phyloP scores from a whole-genome alignment of 805 yeast species.

The Candida silvatica region DNA sequence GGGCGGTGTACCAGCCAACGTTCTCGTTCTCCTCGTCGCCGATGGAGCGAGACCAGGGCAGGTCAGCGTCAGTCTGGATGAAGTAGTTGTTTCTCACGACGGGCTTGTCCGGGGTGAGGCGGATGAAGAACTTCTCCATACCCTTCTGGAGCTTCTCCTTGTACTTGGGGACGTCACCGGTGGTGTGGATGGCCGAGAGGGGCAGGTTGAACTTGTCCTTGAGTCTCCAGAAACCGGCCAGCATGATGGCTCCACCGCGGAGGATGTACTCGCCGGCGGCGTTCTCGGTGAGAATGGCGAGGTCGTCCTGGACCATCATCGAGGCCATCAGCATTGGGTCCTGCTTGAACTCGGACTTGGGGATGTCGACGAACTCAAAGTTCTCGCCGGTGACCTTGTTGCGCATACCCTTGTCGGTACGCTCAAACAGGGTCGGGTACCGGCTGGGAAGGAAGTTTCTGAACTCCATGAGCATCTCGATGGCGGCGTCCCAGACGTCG shows the following conservation, averaged over 20 bases:
- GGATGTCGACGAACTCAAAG: constrained; percentile 26
- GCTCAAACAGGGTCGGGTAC: constrained; percentile 45
- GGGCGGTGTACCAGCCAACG: constrained; percentile 62
- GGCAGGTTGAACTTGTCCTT: constrained; percentile 51
- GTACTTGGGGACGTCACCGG: constrained; percentile 63
- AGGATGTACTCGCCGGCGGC: constrained; percentile 48
- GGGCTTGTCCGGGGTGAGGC: constrained; percentile 50
- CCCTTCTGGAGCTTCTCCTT: constrained; percentile 48
- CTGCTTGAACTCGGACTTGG: constrained; percentile 25
- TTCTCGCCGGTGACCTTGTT: constrained; percentile 47
- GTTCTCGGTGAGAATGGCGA: constrained; percentile 58
- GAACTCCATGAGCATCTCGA: constrained; percentile 47
- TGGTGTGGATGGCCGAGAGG: constrained; percentile 48
- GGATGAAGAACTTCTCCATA: constrained; percentile 57
- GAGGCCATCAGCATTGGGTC: constrained; percentile 58
- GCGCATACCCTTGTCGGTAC: constrained; percentile 37
- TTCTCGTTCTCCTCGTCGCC: constrained; percentile 44
- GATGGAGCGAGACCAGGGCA: constrained; percentile 59
- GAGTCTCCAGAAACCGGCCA: constrained; percentile 67
- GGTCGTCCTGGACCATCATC: constrained; percentile 53
- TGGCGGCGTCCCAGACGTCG: constrained; percentile 43
- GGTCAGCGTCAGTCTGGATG: constrained; percentile 51
- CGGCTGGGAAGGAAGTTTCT: constrained; percentile 44
- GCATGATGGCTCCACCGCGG: constrained; percentile 52
- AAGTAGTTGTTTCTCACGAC: constrained; percentile 64